Percentiles rank a stretch among this genome's conserved stretches.
phyloP scores from a whole-genome alignment of 2,329 filamentous ascomycete species.

The Furcasterigmium sp. region DNA sequence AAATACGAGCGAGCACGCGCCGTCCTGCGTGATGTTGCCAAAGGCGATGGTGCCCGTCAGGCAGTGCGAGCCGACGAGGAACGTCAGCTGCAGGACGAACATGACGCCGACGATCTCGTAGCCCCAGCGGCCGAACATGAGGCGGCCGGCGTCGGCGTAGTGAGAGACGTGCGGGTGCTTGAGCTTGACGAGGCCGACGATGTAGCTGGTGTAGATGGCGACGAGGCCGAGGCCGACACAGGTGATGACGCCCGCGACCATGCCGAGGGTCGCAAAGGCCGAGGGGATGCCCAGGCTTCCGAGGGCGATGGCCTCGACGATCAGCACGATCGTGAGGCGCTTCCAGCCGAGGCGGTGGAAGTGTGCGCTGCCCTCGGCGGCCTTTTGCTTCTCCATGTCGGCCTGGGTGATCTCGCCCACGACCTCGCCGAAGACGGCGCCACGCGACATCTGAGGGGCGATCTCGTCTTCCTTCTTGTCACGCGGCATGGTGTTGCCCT shows the following conservation, averaged over 20 bases:
- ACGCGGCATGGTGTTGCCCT: constrained; percentile 4
- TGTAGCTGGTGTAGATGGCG: constrained; percentile 34
- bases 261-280: constrained; percentile 48
- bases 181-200: constrained; percentile 40
- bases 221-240: constrained; percentile 27
- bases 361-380: constrained; percentile 36
- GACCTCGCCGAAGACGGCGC: constrained; percentile 18
- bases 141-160: constrained; percentile 62
- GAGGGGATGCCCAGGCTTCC: constrained; percentile 45
- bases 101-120: constrained; percentile 58
- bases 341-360: constrained; percentile 53
- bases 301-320: constrained; percentile 53
- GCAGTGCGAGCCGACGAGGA: constrained; percentile 68
- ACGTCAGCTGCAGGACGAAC: constrained; percentile 59
- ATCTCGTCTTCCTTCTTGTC: constrained; percentile 9
- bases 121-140: constrained; percentile 55
- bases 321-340: constrained; percentile 48
- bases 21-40: constrained; percentile 56
- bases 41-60: constrained; percentile 66
- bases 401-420: constrained; percentile 19
- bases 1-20: constrained; percentile 38
- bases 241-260: constrained; percentile 36
- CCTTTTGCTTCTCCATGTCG: constrained; percentile 42
- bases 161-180: constrained; percentile 53
- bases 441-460: constrained; percentile 11